phyloP scores from a whole-genome alignment of 768 basidiomycete genomes.

The Arthromyces matolae region DNA sequence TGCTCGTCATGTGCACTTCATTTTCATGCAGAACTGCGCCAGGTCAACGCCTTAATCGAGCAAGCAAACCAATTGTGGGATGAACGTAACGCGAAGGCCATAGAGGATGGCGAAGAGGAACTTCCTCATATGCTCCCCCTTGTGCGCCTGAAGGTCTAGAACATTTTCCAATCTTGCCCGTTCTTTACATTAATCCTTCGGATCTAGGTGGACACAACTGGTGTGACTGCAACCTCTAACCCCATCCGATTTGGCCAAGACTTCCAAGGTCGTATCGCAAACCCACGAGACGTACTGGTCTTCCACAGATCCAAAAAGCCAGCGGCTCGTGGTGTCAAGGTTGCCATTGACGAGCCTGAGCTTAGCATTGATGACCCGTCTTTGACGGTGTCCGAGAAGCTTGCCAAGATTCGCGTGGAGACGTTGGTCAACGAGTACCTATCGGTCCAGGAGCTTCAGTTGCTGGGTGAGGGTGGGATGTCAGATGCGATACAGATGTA shows the following conservation, averaged over 20 bases:
- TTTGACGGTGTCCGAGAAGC: constrained; percentile 62
- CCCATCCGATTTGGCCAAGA: constrained; percentile 96
- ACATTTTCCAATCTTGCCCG: not conserved
- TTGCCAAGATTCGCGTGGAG: constrained; percentile 79
- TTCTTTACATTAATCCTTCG: not conserved
- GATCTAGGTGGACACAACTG: constrained; percentile 83
- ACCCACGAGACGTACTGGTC: constrained; percentile 88
- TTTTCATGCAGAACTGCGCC: not conserved
- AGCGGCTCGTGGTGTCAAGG: constrained; percentile 48
- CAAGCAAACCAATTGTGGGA: constrained; percentile 78
- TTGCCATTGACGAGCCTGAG: constrained; percentile 73
- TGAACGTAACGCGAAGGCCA: constrained; percentile 61
- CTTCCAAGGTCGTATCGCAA: constrained; percentile 86
- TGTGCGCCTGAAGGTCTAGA: constrained; percentile 70
- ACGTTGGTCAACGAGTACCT: constrained; percentile 91
- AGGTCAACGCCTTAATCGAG: constrained; percentile 80
- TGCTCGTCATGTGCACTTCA: not conserved
- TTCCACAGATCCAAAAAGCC: constrained; percentile 82
- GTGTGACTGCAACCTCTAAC: constrained; percentile 88
- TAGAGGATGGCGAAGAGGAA: constrained; percentile 58
- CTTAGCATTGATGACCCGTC: constrained; percentile 77
- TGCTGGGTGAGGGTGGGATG: constrained; percentile 88
- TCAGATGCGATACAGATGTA: constrained; percentile 91
- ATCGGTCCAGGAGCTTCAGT: constrained; percentile 86
- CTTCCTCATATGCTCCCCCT: constrained; percentile 79